Conservation (phyloP, 169 alveolate genomes). For the Cryptosporidium xiaoi region DNA sequence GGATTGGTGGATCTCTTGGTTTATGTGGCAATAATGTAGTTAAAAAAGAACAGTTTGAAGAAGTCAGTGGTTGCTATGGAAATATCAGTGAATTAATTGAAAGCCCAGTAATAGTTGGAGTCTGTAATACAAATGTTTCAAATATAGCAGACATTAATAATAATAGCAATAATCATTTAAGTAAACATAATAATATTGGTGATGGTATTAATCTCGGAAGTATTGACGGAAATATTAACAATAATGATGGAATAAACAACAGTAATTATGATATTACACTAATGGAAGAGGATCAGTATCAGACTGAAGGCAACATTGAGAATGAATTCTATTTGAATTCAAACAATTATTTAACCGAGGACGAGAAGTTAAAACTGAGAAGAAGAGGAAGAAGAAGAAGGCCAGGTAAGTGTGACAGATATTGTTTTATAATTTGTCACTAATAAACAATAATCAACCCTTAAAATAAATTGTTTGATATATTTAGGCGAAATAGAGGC, state of each 20-base stretch:
- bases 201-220: neutral
- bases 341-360: conserved; percentile 33
- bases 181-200: neutral
- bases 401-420: conserved; percentile 49
- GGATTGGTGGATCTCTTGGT: neutral
- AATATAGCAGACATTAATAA: neutral
- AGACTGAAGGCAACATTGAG: conserved; percentile 4
- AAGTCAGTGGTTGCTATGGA: neutral
- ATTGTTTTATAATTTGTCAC: neutral
- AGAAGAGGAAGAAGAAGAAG: conserved; percentile 73
- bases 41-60: too few relatives aligned
- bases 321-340: conserved; percentile 35
- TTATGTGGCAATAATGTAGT: too few relatives aligned
- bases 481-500: conserved; percentile 68
- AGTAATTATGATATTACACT: conserved; percentile 3
- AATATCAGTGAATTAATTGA: neutral
- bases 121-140: neutral
- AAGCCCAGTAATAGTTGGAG: neutral
- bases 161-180: neutral
- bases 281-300: conserved; percentile 41
- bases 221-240: neutral
- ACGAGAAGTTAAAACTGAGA: conserved; percentile 59
- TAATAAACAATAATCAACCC: too few relatives aligned
- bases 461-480: neutral
- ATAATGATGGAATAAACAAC: neutral